A percentile compares a stretch with the other conserved stretches of the same genome.
Conservation (phyloP, 1,284 basidiomycete genomes). For the Moesziomyces parantarcticus region DNA sequence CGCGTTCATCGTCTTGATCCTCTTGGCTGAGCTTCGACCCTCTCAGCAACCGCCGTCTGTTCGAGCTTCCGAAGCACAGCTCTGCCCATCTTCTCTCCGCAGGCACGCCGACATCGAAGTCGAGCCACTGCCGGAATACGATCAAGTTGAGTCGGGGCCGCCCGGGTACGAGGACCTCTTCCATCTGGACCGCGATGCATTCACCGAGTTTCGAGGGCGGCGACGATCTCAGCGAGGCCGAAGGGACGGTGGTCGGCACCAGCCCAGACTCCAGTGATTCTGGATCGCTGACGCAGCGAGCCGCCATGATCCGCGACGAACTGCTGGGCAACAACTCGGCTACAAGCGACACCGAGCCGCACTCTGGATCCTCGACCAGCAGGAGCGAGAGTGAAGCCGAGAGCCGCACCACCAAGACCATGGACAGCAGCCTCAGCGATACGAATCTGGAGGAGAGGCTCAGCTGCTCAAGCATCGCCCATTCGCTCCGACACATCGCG, state of each 20-base stretch:
- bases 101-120: too few species aligned
- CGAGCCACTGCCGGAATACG: too few species aligned
- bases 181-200: background rate
- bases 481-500: conserved; percentile 36
- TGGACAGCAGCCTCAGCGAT: background rate
- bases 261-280: conserved; percentile 12
- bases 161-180: background rate
- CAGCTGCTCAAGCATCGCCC: conserved; percentile 16
- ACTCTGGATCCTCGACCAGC: conserved; percentile 7
- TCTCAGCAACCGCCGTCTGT: too few species aligned
- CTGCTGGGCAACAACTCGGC: conserved; percentile 20
- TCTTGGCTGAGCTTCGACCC: too few species aligned
- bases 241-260: background rate
- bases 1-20: too few species aligned
- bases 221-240: background rate
- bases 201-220: background rate
- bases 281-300: conserved; percentile 21
- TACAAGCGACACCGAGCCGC: conserved; percentile 9
- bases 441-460: conserved; percentile 18
- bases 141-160: background rate
- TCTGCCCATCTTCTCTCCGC: too few species aligned
- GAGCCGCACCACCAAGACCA: background rate
- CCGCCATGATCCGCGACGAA: conserved; percentile 34
- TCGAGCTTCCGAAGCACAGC: too few species aligned
- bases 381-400: conserved; percentile 1